Conservation (phyloP, 169 alveolate species). For the Plasmodium knowlesi region DNA sequence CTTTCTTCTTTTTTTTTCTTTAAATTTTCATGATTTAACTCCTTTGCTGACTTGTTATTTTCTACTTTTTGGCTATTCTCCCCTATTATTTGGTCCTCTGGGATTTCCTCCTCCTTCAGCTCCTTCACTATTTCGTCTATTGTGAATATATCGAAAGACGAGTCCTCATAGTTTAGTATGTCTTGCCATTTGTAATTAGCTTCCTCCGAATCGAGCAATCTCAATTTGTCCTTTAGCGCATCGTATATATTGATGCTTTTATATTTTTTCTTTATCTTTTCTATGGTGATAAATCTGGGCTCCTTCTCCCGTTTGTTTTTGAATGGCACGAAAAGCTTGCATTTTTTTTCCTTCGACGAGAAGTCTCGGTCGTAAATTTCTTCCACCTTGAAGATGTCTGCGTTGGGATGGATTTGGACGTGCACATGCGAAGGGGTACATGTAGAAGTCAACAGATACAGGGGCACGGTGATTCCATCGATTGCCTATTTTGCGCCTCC, state of each 20-base stretch:
- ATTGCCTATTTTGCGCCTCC: neutral
- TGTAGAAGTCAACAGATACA: neutral
- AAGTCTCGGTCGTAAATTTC: constrained; percentile 56
- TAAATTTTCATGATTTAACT: neutral
- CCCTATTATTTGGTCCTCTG: constrained; percentile 7
- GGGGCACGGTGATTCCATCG: neutral
- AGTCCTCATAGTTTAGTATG: constrained; percentile 70
- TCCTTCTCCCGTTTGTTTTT: constrained; percentile 58
- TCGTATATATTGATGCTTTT: constrained; percentile 69
- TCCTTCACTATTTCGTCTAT: constrained; percentile 67
- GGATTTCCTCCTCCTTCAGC: constrained; percentile 48
- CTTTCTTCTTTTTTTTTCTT: constrained; percentile 28
- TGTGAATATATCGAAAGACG: constrained; percentile 69
- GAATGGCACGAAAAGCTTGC: constrained; percentile 69
- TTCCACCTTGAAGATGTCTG: constrained; percentile 51
- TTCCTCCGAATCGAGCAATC: constrained; percentile 48
- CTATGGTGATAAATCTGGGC: constrained; percentile 71
- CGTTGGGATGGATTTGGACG: neutral
- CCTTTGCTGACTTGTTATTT: constrained; percentile 11
- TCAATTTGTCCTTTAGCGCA: constrained; percentile 52
- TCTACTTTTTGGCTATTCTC: neutral
- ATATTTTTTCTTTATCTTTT: constrained; percentile 62
- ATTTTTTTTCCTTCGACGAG: constrained; percentile 68
- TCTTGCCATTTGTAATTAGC: constrained; percentile 54
- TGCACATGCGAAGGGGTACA: neutral